Conservation (phyloP, 2,329 filamentous ascomycete species). For the Neophaeococcomyces mojaviensis region DNA sequence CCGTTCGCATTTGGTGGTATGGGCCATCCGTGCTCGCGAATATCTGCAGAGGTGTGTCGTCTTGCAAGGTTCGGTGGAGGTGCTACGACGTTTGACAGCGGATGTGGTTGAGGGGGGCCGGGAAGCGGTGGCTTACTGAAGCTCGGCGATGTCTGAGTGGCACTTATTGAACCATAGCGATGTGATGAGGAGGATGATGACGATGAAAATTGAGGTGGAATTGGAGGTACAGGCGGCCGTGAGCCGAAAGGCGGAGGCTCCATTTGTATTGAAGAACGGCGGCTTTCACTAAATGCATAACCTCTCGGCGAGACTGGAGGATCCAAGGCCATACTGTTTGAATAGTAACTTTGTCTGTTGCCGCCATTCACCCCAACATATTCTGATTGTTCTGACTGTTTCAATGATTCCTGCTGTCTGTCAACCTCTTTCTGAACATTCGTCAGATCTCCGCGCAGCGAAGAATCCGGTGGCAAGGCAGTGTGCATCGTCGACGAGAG, state of each 20-base stretch:
- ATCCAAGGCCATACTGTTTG: slow-evolving; percentile 55
- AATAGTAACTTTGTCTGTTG: slow-evolving; percentile 52
- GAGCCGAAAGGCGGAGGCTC: slow-evolving; percentile 33
- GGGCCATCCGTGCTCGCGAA: slow-evolving; percentile 78
- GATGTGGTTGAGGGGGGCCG: slow-evolving; percentile 62
- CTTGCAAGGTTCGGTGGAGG: slow-evolving; percentile 62
- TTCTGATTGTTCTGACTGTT: slow-evolving; percentile 51
- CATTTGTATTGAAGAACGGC: slow-evolving; percentile 61
- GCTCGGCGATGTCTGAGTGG: slow-evolving; percentile 59
- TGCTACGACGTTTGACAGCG: slow-evolving; percentile 49
- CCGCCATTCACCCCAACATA: slow-evolving; percentile 56
- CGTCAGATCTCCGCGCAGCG: slow-evolving; percentile 62
- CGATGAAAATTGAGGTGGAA: slow-evolving; percentile 59
- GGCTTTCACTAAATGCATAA: slow-evolving; percentile 73
- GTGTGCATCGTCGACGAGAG: slow-evolving; percentile 17
- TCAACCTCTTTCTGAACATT: slow-evolving; percentile 56
- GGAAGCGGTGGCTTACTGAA: slow-evolving; percentile 64
- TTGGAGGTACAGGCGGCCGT: slow-evolving; percentile 19
- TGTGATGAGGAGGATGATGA: slow-evolving; percentile 65
- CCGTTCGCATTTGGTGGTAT: slow-evolving; percentile 29
- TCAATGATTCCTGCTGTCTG: slow-evolving; percentile 53
- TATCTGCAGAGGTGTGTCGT: slow-evolving; percentile 91
- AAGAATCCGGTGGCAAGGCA: slow-evolving; percentile 67
- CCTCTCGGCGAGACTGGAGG: slow-evolving; percentile 84
- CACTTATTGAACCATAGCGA: slow-evolving; percentile 79